Evolutionary conservation across 768 basidiomycete species (phyloP).

Genomic region (Solioccasus polychromus): DNA sequence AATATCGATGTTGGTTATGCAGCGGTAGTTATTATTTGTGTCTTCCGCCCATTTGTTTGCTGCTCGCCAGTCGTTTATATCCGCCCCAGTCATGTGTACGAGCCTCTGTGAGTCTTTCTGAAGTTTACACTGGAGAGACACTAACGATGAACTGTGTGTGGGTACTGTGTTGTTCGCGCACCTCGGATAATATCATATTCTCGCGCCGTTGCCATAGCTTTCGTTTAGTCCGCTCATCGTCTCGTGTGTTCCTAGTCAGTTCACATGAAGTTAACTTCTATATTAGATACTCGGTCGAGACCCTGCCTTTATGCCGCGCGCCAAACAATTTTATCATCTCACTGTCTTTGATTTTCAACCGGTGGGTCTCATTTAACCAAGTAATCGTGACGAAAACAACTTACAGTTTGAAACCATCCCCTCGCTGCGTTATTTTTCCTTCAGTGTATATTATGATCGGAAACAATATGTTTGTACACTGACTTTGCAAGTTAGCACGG

Average conservation of each 20-base stretch:
- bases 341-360: slow-evolving; percentile 41
- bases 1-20: slow-evolving; percentile 35
- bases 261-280: background rate
- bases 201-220: slow-evolving; percentile 18
- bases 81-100: slow-evolving; percentile 35
- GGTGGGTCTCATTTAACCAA: slow-evolving; percentile 31
- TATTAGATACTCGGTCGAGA: slow-evolving; percentile 38
- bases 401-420: slow-evolving; percentile 22
- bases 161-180: too few species aligned
- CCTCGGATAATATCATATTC: too few species aligned
- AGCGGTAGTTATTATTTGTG: slow-evolving; percentile 45
- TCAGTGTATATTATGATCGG: too few species aligned
- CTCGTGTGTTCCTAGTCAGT: slow-evolving; percentile 10
- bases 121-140: too few species aligned
- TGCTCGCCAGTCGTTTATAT: too few species aligned
- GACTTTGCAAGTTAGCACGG: slow-evolving; percentile 37
- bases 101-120: slow-evolving; percentile 35
- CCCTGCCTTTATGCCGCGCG: slow-evolving; percentile 38
- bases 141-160: too few species aligned
- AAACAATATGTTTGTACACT: too few species aligned
- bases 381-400: too few species aligned
- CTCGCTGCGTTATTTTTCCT: slow-evolving; percentile 23
- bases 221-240: slow-evolving; percentile 41
- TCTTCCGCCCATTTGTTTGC: too few species aligned
- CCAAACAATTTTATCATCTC: slow-evolving; percentile 38